These are phyloP conservation scores for Urtica urens DNA, from an alignment of 306 rosid species.

Conservation along the genomic window DNA sequence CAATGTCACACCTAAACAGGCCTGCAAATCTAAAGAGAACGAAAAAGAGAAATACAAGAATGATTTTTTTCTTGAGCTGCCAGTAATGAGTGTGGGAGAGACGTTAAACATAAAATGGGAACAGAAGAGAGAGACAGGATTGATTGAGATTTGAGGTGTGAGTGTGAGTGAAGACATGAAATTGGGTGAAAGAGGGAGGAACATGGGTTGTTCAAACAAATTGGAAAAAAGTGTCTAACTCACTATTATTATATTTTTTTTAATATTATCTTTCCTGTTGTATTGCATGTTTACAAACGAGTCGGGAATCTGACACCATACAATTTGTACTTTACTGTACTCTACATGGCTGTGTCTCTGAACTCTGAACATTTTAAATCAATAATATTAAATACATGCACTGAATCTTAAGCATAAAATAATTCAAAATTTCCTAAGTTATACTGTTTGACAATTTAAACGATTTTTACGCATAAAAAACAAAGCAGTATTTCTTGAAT, in stretches of 20 bases:
- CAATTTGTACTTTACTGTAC: slow-evolving; percentile 18
- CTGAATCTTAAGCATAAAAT: too few species aligned
- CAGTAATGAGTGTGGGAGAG: not conserved
- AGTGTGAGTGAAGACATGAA: slow-evolving; percentile 18
- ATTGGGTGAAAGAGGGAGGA: slow-evolving; percentile 3
- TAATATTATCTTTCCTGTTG: slow-evolving; percentile 5
- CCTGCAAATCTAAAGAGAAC: slow-evolving; percentile 42
- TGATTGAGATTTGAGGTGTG: slow-evolving; percentile 27
- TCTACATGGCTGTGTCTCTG: too few species aligned
- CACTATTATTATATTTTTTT: slow-evolving; percentile 20
- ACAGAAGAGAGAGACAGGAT: too few species aligned
- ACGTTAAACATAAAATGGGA: not conserved
- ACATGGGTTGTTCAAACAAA: slow-evolving; percentile 52
- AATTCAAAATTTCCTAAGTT: too few species aligned
- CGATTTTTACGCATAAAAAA: too few species aligned
- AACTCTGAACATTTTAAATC: too few species aligned
- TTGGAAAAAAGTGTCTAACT: slow-evolving; percentile 30
- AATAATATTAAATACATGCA: too few species aligned
- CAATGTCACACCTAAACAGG: slow-evolving; percentile 16
- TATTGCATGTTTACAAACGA: slow-evolving; percentile 23
- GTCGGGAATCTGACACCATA: slow-evolving; percentile 38
- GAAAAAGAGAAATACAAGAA: too few species aligned
- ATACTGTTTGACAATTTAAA: too few species aligned
- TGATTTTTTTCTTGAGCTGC: too few species aligned
- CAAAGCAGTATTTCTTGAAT: too few species aligned